A percentile compares a stretch with the other conserved stretches of the same genome.
Evolutionary conservation across 78 protist genomes (phyloP).

Genomic region (Dictyostelium intermedium): DNA sequence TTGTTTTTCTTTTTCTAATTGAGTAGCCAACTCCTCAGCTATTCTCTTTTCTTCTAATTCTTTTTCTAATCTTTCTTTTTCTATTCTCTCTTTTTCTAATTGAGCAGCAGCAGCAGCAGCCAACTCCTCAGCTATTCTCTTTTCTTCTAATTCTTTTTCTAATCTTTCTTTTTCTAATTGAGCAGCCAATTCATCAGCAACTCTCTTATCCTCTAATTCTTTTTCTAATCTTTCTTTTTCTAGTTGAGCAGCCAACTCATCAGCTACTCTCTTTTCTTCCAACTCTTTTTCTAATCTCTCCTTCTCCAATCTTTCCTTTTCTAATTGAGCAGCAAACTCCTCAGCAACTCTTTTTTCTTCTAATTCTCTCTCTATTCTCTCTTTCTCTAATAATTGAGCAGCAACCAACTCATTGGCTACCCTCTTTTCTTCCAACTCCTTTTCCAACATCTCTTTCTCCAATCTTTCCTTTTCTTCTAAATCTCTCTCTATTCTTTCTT

Average conservation of each 20-base stretch:
- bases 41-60: background rate
- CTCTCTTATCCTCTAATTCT: background rate
- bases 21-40: too few relatives aligned
- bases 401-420: background rate
- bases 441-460: background rate
- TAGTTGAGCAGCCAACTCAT: background rate
- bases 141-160: background rate
- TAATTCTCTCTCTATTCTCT: background rate
- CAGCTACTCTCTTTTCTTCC: background rate
- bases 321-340: background rate
- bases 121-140: background rate
- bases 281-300: background rate
- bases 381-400: background rate
- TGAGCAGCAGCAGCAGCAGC: background rate
- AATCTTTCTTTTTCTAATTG: background rate
- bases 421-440: background rate
- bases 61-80: constrained; percentile 18
- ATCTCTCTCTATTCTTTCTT: background rate
- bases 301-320: background rate
- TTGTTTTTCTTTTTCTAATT: background rate
- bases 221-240: background rate
- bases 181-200: background rate
- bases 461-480: background rate
- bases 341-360: background rate
- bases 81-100: background rate